Conservation (phyloP, 1,139 yeast species). For the Sugiyamaella sp. region DNA sequence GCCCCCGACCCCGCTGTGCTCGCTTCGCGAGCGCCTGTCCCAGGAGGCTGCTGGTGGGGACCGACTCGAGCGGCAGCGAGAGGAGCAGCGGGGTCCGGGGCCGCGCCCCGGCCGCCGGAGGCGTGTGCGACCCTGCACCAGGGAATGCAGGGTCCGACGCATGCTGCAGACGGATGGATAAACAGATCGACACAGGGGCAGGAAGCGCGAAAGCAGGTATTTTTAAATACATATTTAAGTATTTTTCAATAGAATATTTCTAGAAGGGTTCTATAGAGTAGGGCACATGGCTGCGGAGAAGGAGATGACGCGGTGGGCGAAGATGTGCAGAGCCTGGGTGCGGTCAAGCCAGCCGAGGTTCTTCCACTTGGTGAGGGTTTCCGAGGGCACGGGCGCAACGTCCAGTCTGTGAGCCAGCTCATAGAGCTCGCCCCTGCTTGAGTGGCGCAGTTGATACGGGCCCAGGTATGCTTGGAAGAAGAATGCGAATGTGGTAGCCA, state of each 20-base stretch:
- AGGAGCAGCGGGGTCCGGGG: not conserved
- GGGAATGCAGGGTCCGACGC: not conserved
- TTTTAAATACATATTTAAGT: too few relatives aligned
- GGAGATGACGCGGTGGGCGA: constrained; percentile 4
- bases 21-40: not conserved
- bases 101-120: not conserved
- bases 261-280: constrained; percentile 1
- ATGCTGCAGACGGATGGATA: too few relatives aligned
- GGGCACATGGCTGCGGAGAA: constrained; percentile 7
- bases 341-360: constrained; percentile 20
- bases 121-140: not conserved
- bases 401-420: constrained; percentile 18
- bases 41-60: not conserved
- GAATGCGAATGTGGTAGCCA: constrained; percentile 22
- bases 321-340: constrained; percentile 17
- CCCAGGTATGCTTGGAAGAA: constrained; percentile 23
- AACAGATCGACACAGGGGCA: too few relatives aligned
- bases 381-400: constrained; percentile 21
- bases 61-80: not conserved
- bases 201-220: too few relatives aligned
- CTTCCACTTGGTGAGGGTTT: constrained; percentile 22
- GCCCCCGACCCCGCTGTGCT: not conserved
- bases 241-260: too few relatives aligned
- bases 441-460: constrained; percentile 16
- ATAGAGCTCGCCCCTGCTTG: constrained; percentile 17